Evolutionary conservation across 495 filamentous ascomycete species (phyloP).

Genomic region (Daldinia caldariorum): DNA sequence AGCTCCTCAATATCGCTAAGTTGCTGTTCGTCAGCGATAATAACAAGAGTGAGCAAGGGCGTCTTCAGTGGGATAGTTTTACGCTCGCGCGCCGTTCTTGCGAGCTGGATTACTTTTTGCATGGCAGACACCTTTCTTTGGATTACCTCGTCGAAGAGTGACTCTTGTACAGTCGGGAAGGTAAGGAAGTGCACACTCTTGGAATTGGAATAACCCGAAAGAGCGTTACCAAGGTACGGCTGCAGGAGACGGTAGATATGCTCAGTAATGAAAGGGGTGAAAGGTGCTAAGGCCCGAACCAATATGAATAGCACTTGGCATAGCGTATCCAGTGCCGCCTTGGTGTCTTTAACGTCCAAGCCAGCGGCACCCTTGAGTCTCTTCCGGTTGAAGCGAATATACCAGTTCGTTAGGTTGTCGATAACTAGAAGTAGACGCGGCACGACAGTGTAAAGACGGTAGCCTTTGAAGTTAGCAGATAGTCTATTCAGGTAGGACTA

Average conservation of each 20-base stretch:
- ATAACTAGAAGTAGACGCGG: conserved; percentile 87
- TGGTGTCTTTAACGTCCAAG: conserved; percentile 73
- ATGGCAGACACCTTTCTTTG: conserved; percentile 89
- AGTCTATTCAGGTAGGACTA: not conserved
- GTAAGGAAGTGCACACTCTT: conserved; percentile 92
- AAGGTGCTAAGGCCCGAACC: conserved; percentile 86
- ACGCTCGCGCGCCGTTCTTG: conserved; percentile 84
- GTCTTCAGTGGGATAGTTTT: conserved; percentile 86
- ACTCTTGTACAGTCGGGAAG: conserved; percentile 87
- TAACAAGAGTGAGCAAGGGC: conserved; percentile 86
- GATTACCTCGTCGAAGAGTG: conserved; percentile 86
- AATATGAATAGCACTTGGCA: conserved; percentile 95
- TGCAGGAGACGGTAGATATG: conserved; percentile 91
- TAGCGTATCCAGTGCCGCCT: conserved; percentile 93
- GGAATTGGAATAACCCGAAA: conserved; percentile 75
- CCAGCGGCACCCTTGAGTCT: conserved; percentile 94
- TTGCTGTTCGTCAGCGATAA: conserved; percentile 84
- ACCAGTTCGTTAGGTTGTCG: conserved; percentile 98
- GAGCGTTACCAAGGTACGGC: conserved; percentile 65
- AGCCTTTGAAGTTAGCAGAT: conserved; percentile 55
- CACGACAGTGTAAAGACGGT: conserved; percentile 93
- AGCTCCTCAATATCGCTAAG: conserved; percentile 87
- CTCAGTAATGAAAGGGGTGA: conserved; percentile 95
- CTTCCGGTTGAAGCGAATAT: conserved; percentile 98
- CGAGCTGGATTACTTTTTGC: conserved; percentile 95